These are phyloP conservation scores for Claviceps arundinis DNA, from an alignment of 2,329 filamentous ascomycete genomes.

Conservation along the genomic window DNA sequence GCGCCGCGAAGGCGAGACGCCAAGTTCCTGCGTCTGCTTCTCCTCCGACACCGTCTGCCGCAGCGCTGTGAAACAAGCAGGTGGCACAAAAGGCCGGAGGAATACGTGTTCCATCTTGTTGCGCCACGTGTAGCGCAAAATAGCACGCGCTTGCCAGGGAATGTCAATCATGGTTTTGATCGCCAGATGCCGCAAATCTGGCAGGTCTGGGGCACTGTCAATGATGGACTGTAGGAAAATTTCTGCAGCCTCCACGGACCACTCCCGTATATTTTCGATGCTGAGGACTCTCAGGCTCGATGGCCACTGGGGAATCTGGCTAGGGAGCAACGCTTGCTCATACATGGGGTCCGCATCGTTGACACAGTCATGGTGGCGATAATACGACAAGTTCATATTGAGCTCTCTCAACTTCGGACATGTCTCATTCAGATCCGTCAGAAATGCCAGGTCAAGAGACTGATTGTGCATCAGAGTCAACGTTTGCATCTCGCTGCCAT, in stretches of 20 bases:
- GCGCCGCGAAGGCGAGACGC: conserved; percentile 19
- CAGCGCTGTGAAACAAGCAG: conserved; percentile 16
- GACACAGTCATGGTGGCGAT: conserved; percentile 52
- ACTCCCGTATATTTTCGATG: conserved; percentile 64
- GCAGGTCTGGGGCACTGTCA: conserved; percentile 52
- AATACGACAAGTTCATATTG: conserved; percentile 68
- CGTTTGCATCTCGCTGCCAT: conserved; percentile 53
- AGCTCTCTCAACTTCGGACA: conserved; percentile 62
- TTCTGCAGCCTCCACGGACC: conserved; percentile 55
- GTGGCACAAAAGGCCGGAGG: conserved; percentile 33
- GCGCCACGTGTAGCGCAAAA: conserved; percentile 68
- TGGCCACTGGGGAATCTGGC: conserved; percentile 69
- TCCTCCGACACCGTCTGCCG: conserved; percentile 11
- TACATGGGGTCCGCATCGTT: conserved; percentile 66
- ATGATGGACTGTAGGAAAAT: conserved; percentile 70
- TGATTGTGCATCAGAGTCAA: conserved; percentile 69
- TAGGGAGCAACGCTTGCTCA: conserved; percentile 47
- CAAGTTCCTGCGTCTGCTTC: conserved; percentile 8
- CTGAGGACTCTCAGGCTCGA: conserved; percentile 55
- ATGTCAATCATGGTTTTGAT: conserved; percentile 69
- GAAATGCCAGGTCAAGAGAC: conserved; percentile 61
- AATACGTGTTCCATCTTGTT: conserved; percentile 56
- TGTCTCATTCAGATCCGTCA: conserved; percentile 47
- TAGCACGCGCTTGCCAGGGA: conserved; percentile 69
- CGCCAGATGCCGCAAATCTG: conserved; percentile 52